A percentile compares a stretch with the other conserved stretches of the same genome.
Conservation (phyloP, 1,284 basidiomycete genomes). For the Wolfiporia cocos region DNA sequence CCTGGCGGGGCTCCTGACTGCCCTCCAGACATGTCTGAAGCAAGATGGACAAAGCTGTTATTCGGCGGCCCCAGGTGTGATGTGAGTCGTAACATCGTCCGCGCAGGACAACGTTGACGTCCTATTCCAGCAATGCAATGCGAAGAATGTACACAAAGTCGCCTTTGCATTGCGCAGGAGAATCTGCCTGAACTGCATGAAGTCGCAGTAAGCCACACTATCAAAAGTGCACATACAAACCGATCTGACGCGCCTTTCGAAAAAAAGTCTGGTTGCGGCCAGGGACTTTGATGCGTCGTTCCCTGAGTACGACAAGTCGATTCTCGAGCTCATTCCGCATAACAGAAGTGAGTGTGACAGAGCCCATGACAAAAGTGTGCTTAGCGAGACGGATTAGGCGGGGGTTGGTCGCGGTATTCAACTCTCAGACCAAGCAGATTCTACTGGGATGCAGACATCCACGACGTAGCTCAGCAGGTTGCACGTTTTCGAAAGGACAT, state of each 20-base stretch:
- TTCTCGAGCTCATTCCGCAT: background rate
- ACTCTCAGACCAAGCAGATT: background rate
- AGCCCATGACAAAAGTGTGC: background rate
- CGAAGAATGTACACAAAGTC: background rate
- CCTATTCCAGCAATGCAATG: background rate
- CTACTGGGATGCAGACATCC: conserved; percentile 2
- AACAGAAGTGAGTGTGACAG: background rate
- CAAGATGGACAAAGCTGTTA: background rate
- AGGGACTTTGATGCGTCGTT: background rate
- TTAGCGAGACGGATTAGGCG: background rate
- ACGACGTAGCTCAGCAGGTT: background rate
- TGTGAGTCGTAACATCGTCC: background rate
- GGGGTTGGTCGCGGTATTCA: background rate
- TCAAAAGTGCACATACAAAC: background rate
- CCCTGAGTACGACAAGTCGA: background rate
- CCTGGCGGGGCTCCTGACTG: background rate
- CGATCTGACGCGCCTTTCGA: background rate
- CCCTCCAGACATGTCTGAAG: background rate
- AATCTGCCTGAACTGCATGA: conserved; percentile 2
- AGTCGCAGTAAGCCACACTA: background rate
- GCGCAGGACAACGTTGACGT: background rate
- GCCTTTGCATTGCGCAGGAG: background rate
- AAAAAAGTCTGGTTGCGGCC: background rate
- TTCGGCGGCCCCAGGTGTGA: conserved; percentile 1
- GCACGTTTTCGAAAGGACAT: background rate